phyloP scores from a whole-genome alignment of 257 asterid genomes.

The Solanum gandarillasii region DNA sequence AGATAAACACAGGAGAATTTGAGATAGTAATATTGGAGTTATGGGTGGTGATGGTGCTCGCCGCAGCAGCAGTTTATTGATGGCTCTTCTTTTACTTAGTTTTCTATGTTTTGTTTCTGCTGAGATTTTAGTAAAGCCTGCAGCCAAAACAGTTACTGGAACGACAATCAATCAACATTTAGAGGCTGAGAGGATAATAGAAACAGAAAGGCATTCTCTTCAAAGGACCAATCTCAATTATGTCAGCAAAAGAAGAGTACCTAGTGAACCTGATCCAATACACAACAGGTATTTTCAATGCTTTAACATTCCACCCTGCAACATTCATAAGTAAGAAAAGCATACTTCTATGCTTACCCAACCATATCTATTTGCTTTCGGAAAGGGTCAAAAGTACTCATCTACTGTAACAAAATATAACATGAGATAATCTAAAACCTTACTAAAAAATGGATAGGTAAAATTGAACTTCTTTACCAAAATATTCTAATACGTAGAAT shows the following conservation, averaged over 20 bases:
- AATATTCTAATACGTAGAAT: not conserved
- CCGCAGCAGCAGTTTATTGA: not conserved
- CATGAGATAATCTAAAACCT: not conserved
- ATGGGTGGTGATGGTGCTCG: constrained; percentile 24
- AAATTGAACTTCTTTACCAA: not conserved
- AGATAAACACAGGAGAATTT: not conserved
- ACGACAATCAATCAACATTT: constrained; percentile 13
- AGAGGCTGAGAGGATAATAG: not conserved
- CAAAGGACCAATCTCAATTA: constrained; percentile 20
- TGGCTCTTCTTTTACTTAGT: constrained; percentile 22
- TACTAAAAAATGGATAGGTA: not conserved
- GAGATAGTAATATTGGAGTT: not conserved
- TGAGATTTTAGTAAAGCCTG: constrained; percentile 16
- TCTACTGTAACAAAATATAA: not conserved
- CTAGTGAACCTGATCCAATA: constrained; percentile 84
- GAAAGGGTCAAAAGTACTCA: not conserved
- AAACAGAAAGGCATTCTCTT: constrained; percentile 11
- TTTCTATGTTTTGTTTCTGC: constrained; percentile 30
- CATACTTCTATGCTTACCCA: not conserved
- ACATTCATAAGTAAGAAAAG: not conserved
- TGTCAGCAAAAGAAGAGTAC: constrained; percentile 74
- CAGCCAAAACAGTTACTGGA: not conserved
- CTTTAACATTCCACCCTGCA: not conserved
- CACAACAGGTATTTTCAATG: constrained; percentile 57
- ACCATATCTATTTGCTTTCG: not conserved